These are phyloP conservation scores for Boletus rubescentipes DNA, from an alignment of 768 basidiomycete genomes.

Conservation along the genomic window DNA sequence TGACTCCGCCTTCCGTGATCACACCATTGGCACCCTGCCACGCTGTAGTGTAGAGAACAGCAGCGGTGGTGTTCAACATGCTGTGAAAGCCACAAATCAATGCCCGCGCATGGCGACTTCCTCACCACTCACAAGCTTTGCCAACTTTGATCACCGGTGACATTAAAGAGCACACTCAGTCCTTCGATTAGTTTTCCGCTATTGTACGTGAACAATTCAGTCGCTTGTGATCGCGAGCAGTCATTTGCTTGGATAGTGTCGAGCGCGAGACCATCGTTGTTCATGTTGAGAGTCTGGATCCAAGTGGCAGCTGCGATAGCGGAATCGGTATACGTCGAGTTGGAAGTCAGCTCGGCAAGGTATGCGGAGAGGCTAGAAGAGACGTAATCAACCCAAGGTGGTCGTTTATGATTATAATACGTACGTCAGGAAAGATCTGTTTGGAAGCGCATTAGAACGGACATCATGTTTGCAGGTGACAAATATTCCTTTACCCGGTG, in stretches of 20 bases:
- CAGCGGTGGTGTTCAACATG: conserved; percentile 38
- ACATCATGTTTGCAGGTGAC: not conserved
- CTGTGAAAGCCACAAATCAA: conserved; percentile 21
- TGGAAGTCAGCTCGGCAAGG: conserved; percentile 46
- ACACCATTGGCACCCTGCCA: conserved; percentile 53
- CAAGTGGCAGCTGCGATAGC: conserved; percentile 48
- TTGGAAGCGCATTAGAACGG: not conserved
- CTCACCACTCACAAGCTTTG: conserved; percentile 36
- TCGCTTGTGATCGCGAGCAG: conserved; percentile 45
- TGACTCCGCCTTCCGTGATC: conserved; percentile 50
- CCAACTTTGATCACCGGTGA: conserved; percentile 45
- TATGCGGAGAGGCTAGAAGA: conserved; percentile 45
- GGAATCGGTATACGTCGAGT: conserved; percentile 46
- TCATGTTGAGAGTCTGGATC: conserved; percentile 48
- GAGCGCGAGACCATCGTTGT: conserved; percentile 41
- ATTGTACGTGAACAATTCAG: conserved; percentile 55
- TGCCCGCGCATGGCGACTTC: too few relatives aligned
- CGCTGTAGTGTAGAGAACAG: conserved; percentile 40
- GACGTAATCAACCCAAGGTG: not conserved
- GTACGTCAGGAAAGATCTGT: conserved; percentile 42
- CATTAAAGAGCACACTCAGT: conserved; percentile 42
- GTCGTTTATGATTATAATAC: conserved; percentile 3
- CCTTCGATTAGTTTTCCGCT: conserved; percentile 55
- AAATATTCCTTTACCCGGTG: too few relatives aligned
- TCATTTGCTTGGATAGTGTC: conserved; percentile 48